These are phyloP conservation scores for Tolypocladium nubicola DNA, from an alignment of 2,329 filamentous ascomycete species.

Conservation along the genomic window DNA sequence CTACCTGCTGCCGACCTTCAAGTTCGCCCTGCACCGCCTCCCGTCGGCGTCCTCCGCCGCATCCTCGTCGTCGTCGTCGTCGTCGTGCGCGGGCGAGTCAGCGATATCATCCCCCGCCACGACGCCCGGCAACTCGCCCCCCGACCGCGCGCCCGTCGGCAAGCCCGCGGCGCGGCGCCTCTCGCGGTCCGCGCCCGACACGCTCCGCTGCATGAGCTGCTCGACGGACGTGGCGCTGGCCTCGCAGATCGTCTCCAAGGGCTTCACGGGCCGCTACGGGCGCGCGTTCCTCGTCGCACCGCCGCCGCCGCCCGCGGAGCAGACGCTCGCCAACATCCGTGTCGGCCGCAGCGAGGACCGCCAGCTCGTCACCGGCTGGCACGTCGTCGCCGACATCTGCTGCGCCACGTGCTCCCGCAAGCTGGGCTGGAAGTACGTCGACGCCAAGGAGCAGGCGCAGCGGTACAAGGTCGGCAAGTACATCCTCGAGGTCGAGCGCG, in stretches of 20 bases:
- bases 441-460: constrained; percentile 47
- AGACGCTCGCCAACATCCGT: constrained; percentile 40
- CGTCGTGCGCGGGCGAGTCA: constrained; percentile 12
- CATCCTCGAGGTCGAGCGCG: constrained; percentile 51
- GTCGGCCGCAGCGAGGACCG: constrained; percentile 44
- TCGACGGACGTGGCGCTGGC: constrained; percentile 49
- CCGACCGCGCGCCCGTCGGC: constrained; percentile 8
- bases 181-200: constrained; percentile 37
- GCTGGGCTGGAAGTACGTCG: constrained; percentile 59
- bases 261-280: constrained; percentile 56
- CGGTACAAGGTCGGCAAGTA: constrained; percentile 61
- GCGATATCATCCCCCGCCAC: constrained; percentile 15
- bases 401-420: constrained; percentile 45
- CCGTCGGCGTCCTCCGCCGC: constrained; percentile 22
- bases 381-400: constrained; percentile 53
- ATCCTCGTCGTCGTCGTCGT: constrained; percentile 21
- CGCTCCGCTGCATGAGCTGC: constrained; percentile 48
- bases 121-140: constrained; percentile 16
- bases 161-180: constrained; percentile 18
- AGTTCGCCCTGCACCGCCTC: constrained; percentile 35
- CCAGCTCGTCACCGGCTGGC: constrained; percentile 50
- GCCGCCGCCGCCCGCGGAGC: constrained; percentile 12
- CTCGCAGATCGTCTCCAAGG: constrained; percentile 53
- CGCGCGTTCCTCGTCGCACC: constrained; percentile 50
- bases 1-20: constrained; percentile 42